Percentiles rank a stretch among this genome's conserved stretches.
These are phyloP conservation scores for Fremontodendron californicum DNA, from an alignment of 345 rosid genomes.

Conservation along the genomic window DNA sequence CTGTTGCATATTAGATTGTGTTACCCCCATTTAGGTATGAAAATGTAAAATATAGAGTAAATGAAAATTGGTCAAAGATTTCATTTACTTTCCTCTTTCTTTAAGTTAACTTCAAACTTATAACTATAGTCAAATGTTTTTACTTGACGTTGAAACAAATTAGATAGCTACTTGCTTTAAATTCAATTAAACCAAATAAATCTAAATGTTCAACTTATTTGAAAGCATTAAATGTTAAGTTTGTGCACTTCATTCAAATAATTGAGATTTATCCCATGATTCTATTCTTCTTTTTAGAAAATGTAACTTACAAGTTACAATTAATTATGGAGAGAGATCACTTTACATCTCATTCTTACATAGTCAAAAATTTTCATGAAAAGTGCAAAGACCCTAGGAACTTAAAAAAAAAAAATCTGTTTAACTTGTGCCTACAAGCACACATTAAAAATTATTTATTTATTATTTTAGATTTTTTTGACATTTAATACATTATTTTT, in stretches of 20 bases:
- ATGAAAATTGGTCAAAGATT: not conserved
- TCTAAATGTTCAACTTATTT: not conserved
- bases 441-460: too few relatives aligned
- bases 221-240: not conserved
- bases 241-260: not conserved
- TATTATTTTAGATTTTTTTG: too few relatives aligned
- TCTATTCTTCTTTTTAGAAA: not conserved
- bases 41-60: not conserved
- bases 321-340: not conserved
- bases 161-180: not conserved
- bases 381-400: not conserved
- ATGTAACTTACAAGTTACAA: not conserved
- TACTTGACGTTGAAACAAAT: not conserved
- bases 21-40: not conserved
- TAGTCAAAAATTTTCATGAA: not conserved
- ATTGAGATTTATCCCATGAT: not conserved
- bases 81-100: not conserved
- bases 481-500: too few relatives aligned
- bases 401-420: too few relatives aligned
- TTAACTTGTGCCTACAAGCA: too few relatives aligned
- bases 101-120: not conserved
- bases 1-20: not conserved
- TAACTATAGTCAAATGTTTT: not conserved
- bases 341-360: not conserved
- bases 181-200: not conserved